Base-by-base conservation (phyloP, 2,329 filamentous ascomycete species). In the Colletotrichum musae region DNA sequence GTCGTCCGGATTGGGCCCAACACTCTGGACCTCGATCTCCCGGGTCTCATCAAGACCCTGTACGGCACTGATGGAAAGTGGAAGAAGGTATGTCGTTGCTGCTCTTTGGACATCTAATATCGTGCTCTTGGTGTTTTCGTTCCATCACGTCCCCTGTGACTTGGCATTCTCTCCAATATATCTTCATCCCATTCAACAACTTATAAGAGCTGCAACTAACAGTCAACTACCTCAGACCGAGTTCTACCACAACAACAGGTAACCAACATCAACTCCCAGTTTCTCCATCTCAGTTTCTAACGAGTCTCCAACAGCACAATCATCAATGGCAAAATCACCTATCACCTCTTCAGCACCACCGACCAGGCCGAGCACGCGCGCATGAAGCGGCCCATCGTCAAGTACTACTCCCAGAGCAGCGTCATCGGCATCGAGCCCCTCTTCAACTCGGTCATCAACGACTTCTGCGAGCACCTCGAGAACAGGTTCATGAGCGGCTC, bases 321-420 rank as follows among this genome's bases (percentile, higher is more conserved):
- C 32, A 74, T 77, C 59, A 73, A 79, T 52, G 78, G 79, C 45
- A 76, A 79, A 63, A 75, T 81, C 45, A 76, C 75, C 12, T 80
- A 79, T 71, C 76, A 81, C 68, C 69, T 83, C 9, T 83, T 83
- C 72, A 81, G 78, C 72, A 74, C 77, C 43, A 76, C 76, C 0
- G 74, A 82, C 61, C 72, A 75, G 5, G 72, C 70, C n/a, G 68
- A 75, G 6, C 80, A 83, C 70, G 76, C 76, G 12, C 74, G 70
- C 18, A 73, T 78, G 68, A 82, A 81, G 73, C 75, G 77, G 13
- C 81, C 81, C 0, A 75, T 83, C 24, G 78, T 75, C 24, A 78
- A 78, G 56, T 76, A 80, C 69, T 82, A 80, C 71, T 79, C 80
- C 10, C 64, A 73, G 10, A 60, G 67, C 15, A 73, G 69, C 21